These are phyloP conservation scores for Claviceps sp. DNA, from an alignment of 2,329 filamentous ascomycete species.

Conservation along the genomic window DNA sequence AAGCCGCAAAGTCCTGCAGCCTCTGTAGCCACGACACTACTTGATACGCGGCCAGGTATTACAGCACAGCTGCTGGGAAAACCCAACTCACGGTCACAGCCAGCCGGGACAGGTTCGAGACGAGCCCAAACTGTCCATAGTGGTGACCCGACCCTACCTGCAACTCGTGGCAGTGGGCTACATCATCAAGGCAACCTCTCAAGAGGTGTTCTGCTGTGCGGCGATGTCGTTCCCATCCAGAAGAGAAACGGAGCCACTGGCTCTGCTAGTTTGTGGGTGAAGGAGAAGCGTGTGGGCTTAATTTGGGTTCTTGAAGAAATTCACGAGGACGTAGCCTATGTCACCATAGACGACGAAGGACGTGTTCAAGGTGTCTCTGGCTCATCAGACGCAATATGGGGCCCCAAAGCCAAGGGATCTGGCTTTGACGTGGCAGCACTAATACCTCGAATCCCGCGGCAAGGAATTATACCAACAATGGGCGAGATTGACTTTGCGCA, in stretches of 20 bases:
- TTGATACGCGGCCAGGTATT: conserved; percentile 58
- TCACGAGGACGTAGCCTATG: conserved; percentile 74
- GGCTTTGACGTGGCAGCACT: conserved; percentile 67
- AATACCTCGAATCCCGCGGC: conserved; percentile 69
- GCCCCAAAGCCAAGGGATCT: conserved; percentile 48
- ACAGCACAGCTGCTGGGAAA: conserved; percentile 83
- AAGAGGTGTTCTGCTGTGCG: conserved; percentile 80
- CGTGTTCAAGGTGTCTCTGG: conserved; percentile 57
- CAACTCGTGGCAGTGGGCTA: conserved; percentile 33
- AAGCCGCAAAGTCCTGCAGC: conserved; percentile 22
- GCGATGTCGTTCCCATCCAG: conserved; percentile 95
- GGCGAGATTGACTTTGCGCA: conserved; percentile 68
- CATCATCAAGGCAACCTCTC: conserved; percentile 65
- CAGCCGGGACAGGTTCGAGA: conserved; percentile 38
- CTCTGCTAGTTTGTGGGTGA: conserved; percentile 94
- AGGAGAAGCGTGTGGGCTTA: conserved; percentile 84
- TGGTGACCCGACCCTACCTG: conserved; percentile 39
- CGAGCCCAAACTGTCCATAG: conserved; percentile 53
- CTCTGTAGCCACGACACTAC: conserved; percentile 35
- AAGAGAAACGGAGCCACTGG: conserved; percentile 88
- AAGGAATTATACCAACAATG: conserved; percentile 54
- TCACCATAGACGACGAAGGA: conserved; percentile 67
- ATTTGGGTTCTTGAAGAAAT: conserved; percentile 99
- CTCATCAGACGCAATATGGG: conserved; percentile 80
- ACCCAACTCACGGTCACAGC: conserved; percentile 46